Evolutionary conservation across 1,284 basidiomycete genomes (phyloP).

Genomic region (Irpex sp.): DNA sequence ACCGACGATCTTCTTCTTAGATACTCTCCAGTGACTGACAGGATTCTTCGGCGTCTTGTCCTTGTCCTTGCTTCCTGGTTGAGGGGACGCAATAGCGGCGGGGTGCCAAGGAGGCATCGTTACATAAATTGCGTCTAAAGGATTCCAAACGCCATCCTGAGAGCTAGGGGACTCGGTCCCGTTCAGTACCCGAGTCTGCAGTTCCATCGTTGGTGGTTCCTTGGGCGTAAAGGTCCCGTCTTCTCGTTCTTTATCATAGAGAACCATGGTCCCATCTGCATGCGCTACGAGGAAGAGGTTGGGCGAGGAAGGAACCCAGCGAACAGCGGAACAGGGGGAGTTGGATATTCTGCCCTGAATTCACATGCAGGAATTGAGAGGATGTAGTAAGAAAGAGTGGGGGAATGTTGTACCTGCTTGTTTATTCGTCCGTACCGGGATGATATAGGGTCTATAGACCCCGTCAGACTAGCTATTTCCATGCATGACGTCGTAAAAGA

Average conservation of each 20-base stretch:
- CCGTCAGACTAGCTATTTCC: slow-evolving; percentile 3
- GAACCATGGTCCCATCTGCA: slow-evolving; percentile 83
- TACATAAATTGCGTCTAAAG: slow-evolving; percentile 72
- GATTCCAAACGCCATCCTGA: slow-evolving; percentile 58
- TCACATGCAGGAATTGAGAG: slow-evolving; percentile 1
- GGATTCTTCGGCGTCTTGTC: slow-evolving; percentile 78
- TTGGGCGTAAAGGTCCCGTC: slow-evolving; percentile 71
- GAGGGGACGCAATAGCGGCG: slow-evolving; percentile 34
- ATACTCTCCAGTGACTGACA: slow-evolving; percentile 81
- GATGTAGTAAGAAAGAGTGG: slow-evolving; percentile 6
- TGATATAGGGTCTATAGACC: slow-evolving; percentile 69
- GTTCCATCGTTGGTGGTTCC: slow-evolving; percentile 38
- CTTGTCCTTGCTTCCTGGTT: slow-evolving; percentile 51
- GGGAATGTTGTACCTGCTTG: slow-evolving; percentile 62
- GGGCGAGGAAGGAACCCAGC: slow-evolving; percentile 85
- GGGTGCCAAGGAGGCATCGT: slow-evolving; percentile 82
- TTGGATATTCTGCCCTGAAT: slow-evolving; percentile 73
- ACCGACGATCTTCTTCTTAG: slow-evolving; percentile 73
- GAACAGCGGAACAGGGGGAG: slow-evolving; percentile 79
- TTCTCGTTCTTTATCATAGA: slow-evolving; percentile 88
- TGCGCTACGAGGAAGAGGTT: slow-evolving; percentile 90
- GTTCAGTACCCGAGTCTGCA: slow-evolving; percentile 12
- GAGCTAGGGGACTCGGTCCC: slow-evolving; percentile 19
- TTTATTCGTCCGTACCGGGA: slow-evolving; percentile 88
- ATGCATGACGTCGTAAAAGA: background rate